Evolutionary conservation across 768 basidiomycete species (phyloP).

Genomic region (Hygrophorus russula): DNA sequence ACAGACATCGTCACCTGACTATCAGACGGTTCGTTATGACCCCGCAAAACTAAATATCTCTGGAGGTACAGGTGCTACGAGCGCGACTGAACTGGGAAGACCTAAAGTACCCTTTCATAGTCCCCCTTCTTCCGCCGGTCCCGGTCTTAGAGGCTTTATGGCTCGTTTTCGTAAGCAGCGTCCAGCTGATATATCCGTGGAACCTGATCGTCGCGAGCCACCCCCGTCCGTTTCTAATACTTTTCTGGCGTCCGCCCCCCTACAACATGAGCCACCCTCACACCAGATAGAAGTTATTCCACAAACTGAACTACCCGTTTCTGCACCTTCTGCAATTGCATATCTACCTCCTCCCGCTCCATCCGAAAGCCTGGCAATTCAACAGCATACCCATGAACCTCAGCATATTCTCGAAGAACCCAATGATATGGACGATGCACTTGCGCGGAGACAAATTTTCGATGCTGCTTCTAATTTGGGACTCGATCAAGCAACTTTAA

Average conservation of each 20-base stretch:
- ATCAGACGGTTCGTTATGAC: conserved; percentile 31
- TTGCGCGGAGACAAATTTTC: conserved; percentile 61
- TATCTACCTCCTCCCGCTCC: conserved; percentile 8
- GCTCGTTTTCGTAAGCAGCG: conserved; percentile 55
- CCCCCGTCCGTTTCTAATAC: conserved; percentile 19
- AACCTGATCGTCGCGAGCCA: conserved; percentile 16
- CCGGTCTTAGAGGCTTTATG: conserved; percentile 74
- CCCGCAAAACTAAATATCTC: conserved; percentile 24
- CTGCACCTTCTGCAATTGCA: conserved; percentile 6
- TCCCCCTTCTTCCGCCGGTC: conserved; percentile 63
- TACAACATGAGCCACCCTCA: conserved; percentile 14
- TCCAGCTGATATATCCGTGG: conserved; percentile 20
- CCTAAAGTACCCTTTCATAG: conserved; percentile 45
- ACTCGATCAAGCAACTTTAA: conserved; percentile 60
- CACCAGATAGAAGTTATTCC: conserved; percentile 18
- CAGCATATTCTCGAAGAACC: conserved; percentile 14
- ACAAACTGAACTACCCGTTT: conserved; percentile 14
- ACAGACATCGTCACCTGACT: conserved; percentile 10
- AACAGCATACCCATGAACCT: conserved; percentile 3
- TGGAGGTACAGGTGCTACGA: conserved; percentile 23
- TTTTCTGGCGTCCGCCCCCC: conserved; percentile 22
- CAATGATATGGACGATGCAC: conserved; percentile 26
- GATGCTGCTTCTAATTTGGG: conserved; percentile 68
- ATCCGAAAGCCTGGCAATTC: conserved; percentile 5
- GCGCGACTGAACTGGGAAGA: conserved; percentile 40